Evolutionary conservation across 2,329 filamentous ascomycete species (phyloP), one percentile per base, ranked within the genome.

Genomic region (Colletotrichum lindemuthianum): DNA sequence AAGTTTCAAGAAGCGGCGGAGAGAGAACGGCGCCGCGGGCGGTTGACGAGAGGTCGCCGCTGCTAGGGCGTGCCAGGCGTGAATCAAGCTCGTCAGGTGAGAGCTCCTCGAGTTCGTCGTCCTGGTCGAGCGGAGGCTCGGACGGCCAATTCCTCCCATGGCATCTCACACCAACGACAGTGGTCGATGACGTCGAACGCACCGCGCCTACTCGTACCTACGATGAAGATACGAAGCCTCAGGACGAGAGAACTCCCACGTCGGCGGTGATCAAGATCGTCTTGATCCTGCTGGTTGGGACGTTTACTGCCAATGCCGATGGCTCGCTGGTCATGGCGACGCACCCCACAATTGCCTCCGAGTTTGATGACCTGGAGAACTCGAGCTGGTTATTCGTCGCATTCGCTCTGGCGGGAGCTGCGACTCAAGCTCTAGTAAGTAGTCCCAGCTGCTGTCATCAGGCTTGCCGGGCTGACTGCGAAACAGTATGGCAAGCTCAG

Each of bases 231-330:
- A 36, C 24, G 32, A 53, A 55, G 24, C 15, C 36, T 4, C 33
- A 41, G 12, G 16, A 15, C 24, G 39, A n/a, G 11, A 36, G 39
- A 16, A 50, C 34, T 7, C 52, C 49, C n/a, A 47, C 52, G 10
- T 44, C 37, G 24, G 48, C 53, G 11, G 69, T 71, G 5, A n/a
- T 71, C 32, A 66, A 68, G 64, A 69, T 70, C 4, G 65, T 74
- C 1, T 67, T 70, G 36, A 70, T 72, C 3, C 52, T 72, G 44
- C 55, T 72, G 8, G 33, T 72, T 10, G 75, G 75, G 10, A 86
- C 90, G 12, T 91, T 92, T 68, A 84, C 91, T 11, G 84, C 85
- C 7, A 88, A 89, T 59, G 84, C 86, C 13, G 90, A 93, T 70
- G 76, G 79, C 0, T 89, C 87, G 1, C 77, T 92, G 0, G 82